Conservation (phyloP, 805 yeast species). For the Yarrowia divulgata region DNA sequence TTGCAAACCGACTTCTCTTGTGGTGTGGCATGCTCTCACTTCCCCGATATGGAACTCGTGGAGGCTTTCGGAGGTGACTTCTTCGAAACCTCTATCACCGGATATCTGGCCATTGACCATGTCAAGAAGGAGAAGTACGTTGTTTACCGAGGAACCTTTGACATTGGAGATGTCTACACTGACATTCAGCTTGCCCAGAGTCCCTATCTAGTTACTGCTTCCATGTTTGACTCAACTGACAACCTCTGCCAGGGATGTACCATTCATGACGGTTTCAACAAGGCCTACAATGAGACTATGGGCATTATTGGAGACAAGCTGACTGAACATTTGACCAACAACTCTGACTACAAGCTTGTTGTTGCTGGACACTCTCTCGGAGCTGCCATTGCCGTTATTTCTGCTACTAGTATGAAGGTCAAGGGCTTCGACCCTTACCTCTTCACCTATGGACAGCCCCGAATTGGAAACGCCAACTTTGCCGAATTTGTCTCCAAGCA, state of each 20-base stretch:
- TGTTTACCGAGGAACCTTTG: constrained; percentile 23
- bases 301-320: constrained; percentile 7
- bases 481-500: constrained; percentile 13
- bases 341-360: constrained; percentile 59
- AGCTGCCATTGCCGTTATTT: constrained; percentile 69
- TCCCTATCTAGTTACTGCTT: constrained; percentile 7
- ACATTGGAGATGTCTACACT: constrained; percentile 11
- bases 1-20: constrained; percentile 2
- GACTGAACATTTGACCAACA: constrained; percentile 20
- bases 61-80: background rate
- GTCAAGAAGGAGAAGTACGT: constrained; percentile 19
- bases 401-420: constrained; percentile 63
- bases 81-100: constrained; percentile 10
- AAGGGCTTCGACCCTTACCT: constrained; percentile 63
- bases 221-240: background rate
- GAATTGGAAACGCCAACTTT: constrained; percentile 60
- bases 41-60: constrained; percentile 3
- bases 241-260: constrained; percentile 12
- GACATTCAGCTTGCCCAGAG: constrained; percentile 17
- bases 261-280: constrained; percentile 16
- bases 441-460: constrained; percentile 68
- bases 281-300: constrained; percentile 18
- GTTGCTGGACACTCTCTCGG: constrained; percentile 79
- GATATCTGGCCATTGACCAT: constrained; percentile 8
- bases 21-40: constrained; percentile 14